These are phyloP conservation scores for Trematosphaeria pertusa DNA, from an alignment of 2,329 filamentous ascomycete species.

Conservation along the genomic window DNA sequence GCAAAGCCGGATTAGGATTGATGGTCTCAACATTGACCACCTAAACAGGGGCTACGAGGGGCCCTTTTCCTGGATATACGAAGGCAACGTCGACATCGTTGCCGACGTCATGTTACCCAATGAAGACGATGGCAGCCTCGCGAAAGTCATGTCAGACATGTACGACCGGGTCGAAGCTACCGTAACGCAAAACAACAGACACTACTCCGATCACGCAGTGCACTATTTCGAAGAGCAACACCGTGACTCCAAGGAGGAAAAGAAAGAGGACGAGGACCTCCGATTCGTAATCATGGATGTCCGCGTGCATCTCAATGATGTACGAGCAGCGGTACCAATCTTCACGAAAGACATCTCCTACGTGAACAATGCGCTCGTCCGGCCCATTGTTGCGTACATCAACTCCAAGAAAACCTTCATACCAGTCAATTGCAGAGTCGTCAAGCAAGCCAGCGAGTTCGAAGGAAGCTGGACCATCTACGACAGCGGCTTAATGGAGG, in stretches of 20 bases:
- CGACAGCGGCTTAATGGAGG: conserved; percentile 92
- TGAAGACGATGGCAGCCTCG: conserved; percentile 85
- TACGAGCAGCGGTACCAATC: conserved; percentile 88
- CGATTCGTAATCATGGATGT: conserved; percentile 93
- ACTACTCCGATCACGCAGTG: conserved; percentile 44
- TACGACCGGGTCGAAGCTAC: conserved; percentile 96
- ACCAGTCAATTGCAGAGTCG: conserved; percentile 90
- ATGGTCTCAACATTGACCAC: conserved; percentile 93
- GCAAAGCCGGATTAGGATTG: conserved; percentile 88
- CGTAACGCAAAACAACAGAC: conserved; percentile 74
- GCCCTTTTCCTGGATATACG: conserved; percentile 96
- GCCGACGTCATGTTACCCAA: conserved; percentile 94
- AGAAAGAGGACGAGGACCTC: conserved; percentile 62
- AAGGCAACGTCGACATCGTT: conserved; percentile 95
- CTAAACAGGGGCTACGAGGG: conserved; percentile 92
- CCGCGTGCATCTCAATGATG: conserved; percentile 92
- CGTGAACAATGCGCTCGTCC: conserved; percentile 92
- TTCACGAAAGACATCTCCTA: conserved; percentile 94
- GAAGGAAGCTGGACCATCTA: conserved; percentile 95
- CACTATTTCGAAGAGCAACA: conserved; percentile 36
- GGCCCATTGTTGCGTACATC: conserved; percentile 97
- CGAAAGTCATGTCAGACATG: conserved; percentile 95
- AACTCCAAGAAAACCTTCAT: conserved; percentile 96
- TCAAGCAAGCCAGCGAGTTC: conserved; percentile 88
- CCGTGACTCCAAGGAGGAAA: conserved; percentile 16